Conservation (phyloP, 2,329 filamentous ascomycete genomes). For the Alternaria sp. region DNA sequence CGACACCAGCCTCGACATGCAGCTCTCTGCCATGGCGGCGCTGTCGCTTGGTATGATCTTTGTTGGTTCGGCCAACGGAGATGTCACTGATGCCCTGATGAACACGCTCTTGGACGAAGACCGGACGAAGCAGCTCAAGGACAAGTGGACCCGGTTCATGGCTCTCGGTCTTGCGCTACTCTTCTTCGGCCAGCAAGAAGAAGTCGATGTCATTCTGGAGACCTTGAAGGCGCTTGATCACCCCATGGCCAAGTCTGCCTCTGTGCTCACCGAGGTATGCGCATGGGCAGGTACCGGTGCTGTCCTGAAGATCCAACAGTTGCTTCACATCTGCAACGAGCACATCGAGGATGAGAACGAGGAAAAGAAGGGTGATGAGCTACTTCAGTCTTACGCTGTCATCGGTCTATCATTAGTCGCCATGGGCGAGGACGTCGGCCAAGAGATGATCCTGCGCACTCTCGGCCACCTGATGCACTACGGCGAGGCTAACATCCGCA, state of each 20-base stretch:
- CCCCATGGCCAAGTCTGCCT: conserved; percentile 95
- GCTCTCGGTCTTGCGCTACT: conserved; percentile 90
- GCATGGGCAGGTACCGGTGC: conserved; percentile 98
- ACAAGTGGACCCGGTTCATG: conserved; percentile 98
- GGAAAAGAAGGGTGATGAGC: conserved; percentile 87
- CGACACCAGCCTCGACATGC: conserved; percentile 87
- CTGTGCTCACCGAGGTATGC: conserved; percentile 92
- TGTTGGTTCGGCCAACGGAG: conserved; percentile 88
- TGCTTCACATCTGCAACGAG: conserved; percentile 97
- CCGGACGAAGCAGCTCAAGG: conserved; percentile 84
- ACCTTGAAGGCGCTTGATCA: conserved; percentile 97
- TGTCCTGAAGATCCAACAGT: conserved; percentile 94
- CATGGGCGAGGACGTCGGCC: conserved; percentile 98
- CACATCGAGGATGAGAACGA: conserved; percentile 93
- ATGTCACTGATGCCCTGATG: conserved; percentile 90
- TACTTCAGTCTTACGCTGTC: conserved; percentile 95
- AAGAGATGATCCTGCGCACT: conserved; percentile 97
- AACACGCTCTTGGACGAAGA: conserved; percentile 94
- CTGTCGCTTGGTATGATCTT: conserved; percentile 89
- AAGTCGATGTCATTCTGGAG: conserved; percentile 97
- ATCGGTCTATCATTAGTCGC: conserved; percentile 91
- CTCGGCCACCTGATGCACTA: conserved; percentile 99
- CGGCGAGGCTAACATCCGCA: conserved; percentile 94
- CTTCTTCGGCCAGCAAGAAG: conserved; percentile 96
- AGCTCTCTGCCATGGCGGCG: conserved; percentile 94